phyloP scores from a whole-genome alignment of 1,284 basidiomycete species.

The Ceratobasidium sp. region DNA sequence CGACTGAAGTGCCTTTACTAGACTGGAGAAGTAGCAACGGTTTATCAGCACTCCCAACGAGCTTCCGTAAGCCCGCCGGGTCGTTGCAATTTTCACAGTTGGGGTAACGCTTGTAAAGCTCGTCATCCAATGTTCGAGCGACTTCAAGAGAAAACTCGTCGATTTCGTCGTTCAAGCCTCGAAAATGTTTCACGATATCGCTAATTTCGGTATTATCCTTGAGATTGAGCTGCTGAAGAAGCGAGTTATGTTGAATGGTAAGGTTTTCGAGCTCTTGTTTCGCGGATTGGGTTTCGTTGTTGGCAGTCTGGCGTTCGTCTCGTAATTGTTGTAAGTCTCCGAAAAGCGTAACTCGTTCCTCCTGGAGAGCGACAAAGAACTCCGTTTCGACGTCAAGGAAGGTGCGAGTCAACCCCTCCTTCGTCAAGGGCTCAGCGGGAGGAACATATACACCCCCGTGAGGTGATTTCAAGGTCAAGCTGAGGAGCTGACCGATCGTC shows the following conservation, averaged over 20 bases:
- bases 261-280: background rate
- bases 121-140: background rate
- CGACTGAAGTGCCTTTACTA: background rate
- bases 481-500: background rate
- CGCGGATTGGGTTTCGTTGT: background rate
- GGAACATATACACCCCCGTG: background rate
- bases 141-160: background rate
- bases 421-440: background rate
- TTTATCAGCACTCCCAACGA: background rate
- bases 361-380: too few relatives aligned
- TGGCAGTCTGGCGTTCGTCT: background rate
- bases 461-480: background rate
- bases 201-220: constrained; percentile 24
- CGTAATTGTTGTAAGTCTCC: background rate
- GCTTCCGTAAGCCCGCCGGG: background rate
- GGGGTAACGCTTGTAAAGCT: background rate
- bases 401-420: too few relatives aligned
- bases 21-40: background rate
- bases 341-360: too few relatives aligned
- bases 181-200: background rate
- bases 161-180: background rate
- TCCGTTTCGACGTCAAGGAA: background rate
- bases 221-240: background rate
- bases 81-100: background rate
- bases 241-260: background rate